Evolutionary conservation across 306 rosid genomes (phyloP), one percentile per base, ranked within the genome.

Genomic region (Gastrolobium bilobum): DNA sequence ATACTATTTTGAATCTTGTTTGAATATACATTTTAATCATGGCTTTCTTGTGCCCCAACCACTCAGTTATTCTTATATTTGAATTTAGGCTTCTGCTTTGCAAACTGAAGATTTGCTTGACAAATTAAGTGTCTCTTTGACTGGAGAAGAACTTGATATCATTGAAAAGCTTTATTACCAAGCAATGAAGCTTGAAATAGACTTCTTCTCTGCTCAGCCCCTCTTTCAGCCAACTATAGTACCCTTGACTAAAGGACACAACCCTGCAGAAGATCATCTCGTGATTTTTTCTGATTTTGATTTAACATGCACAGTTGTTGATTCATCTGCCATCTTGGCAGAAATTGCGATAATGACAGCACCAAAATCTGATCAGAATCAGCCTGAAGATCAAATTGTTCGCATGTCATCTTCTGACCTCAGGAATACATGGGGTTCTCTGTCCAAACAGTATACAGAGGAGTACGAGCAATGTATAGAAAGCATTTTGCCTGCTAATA

Each of bases 271-370:
- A 87, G 93, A 91, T 56, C 86, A 77, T 73, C 85, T 96, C 58
- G 29, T 91, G 48, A 79, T 96, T 65, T 96, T 96, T 83, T 89
- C 98, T 57, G 99, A 96, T 91, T 96, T 89, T 79, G 99, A 96
- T 90, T 89, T 96, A 89, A 96, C 99, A 42, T 93, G 99, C 89
- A 89, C 98, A 0, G 89, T 87, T 59, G 92, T 96, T 75, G 99
- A 96, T 81, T 96, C 99, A 44, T 96, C 99, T 54, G 98, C 97
- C 79, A 90, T 96, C 79, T 91, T 96, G 84, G 99, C 98, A 10
- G 98, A 96, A 88, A 89, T 96, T 78, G 99, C 97, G 48, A 91
- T 96, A 87, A 79, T 91, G 63, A 93, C 88, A 20, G 98, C 99
- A 61, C 92, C 92, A 61, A 93, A 90, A 84, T 87, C 90, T 67